Conservation (phyloP, 345 rosid genomes). For the Acer campestre region DNA sequence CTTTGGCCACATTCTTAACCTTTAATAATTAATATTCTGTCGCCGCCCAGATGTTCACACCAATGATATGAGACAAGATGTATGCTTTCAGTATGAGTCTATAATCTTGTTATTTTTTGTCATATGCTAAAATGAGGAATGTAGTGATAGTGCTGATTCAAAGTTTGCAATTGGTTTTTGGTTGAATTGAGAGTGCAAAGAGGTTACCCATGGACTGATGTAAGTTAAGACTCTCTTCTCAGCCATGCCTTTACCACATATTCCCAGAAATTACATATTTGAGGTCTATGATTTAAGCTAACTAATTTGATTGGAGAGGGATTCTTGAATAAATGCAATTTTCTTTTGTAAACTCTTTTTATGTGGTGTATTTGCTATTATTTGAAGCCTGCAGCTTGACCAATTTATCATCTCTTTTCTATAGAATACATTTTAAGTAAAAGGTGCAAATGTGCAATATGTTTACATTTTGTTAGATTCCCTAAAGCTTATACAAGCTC, state of each 20-base stretch:
- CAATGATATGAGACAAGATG: neutral
- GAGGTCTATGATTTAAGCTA: neutral
- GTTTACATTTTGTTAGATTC: neutral
- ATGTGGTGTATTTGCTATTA: too few species aligned
- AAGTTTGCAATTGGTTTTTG: neutral
- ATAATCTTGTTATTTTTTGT: neutral
- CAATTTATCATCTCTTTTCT: too few species aligned
- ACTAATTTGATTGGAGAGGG: too few species aligned
- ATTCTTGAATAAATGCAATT: neutral
- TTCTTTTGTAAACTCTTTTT: too few species aligned
- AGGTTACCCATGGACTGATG: neutral
- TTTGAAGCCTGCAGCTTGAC: too few species aligned
- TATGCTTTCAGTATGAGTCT: neutral
- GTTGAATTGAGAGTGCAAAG: neutral
- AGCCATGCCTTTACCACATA: neutral
- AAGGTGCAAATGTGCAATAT: too few species aligned
- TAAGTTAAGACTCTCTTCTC: neutral
- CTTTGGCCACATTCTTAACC: neutral
- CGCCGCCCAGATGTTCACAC: constrained; percentile 5
- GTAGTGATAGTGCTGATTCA: neutral
- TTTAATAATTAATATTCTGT: neutral
- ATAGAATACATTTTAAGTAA: too few species aligned
- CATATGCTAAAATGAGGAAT: neutral
- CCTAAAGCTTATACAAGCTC: neutral
- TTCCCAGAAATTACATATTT: neutral